Evolutionary conservation across 768 basidiomycete species (phyloP), one percentile per base, ranked within the genome.

Genomic region (Cyclocybe cylindracea): DNA sequence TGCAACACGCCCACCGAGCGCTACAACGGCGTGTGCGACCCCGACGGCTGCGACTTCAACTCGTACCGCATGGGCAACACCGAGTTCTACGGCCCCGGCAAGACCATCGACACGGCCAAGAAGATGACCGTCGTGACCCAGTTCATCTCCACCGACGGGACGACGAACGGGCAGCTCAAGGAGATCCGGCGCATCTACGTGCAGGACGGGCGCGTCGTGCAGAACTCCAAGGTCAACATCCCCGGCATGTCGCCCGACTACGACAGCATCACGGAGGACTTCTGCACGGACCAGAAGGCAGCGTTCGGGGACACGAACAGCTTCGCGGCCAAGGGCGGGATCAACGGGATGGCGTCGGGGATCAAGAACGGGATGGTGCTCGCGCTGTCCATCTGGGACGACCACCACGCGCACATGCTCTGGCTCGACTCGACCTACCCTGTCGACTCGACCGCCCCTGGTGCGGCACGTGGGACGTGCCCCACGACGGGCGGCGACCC

Each of bases 31-130:
- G 61, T 77, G 35, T 84, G 82, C 66, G 81, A 84, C 66, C 69
- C 71, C 49, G 79, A 79, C 55, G 81, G 82, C 34, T 84, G 82
- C 67, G 82, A 83, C 60, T 84, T 80, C 76, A 84, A 82, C 76
- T 79, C 82, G 11, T 84, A 64, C 74, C 80, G 81, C 56, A 73
- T 79, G 76, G 80, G 81, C 36, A 64, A 69, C 61, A 63, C 59
- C 50, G 50, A 61, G 42, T 83, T 82, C 78, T 73, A 74, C 63
- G 82, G 82, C 19, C 60, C 65, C 8, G 74, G 75, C 43, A 55
- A 61, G 64, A 79, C 69, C 19, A 51, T 60, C 54, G 50, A 60
- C 42, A 60, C 59, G 51, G 55, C 34, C 50, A 55, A 54, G 44
- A 69, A 69, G 57, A 71, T 84, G 72, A 83, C 81, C 38, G 75